Evolutionary conservation across 2,329 filamentous ascomycete species (phyloP).

Genomic region (Trichoderma sp.): DNA sequence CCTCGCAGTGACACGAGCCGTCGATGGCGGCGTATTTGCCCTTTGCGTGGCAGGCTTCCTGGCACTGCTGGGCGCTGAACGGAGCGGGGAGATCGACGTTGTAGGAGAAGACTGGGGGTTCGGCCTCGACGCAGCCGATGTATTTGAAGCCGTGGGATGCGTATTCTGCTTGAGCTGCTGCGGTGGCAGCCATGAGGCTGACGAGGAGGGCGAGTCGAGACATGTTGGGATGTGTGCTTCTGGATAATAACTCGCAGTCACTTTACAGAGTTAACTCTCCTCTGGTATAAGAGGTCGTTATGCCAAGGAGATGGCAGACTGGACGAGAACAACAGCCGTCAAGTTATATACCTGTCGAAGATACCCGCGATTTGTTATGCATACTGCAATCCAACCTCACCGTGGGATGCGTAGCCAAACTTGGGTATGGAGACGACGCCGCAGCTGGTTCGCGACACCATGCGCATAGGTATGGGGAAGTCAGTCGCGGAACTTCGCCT

Average conservation of each 20-base stretch:
- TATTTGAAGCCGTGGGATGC: slow-evolving; percentile 29
- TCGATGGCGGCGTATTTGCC: slow-evolving; percentile 30
- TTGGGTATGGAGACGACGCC: neutral
- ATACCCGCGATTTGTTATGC: neutral
- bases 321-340: neutral
- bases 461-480: neutral
- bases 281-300: neutral
- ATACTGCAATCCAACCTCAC: neutral
- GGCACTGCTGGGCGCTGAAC: slow-evolving; percentile 29
- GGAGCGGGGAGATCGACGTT: slow-evolving; percentile 19
- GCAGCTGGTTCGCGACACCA: neutral
- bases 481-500: neutral
- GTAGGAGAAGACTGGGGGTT: slow-evolving; percentile 26
- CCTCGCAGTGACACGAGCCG: slow-evolving; percentile 29
- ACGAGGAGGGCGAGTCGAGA: slow-evolving; percentile 23
- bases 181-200: slow-evolving; percentile 30
- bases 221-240: slow-evolving; percentile 13
- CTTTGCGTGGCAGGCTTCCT: slow-evolving; percentile 24
- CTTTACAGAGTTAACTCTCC: neutral
- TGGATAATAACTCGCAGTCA: neutral
- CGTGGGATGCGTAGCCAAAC: neutral
- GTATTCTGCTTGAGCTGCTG: slow-evolving; percentile 27
- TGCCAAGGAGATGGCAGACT: neutral
- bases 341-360: neutral
- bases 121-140: slow-evolving; percentile 33